Conservation (phyloP, 2,329 filamentous ascomycete species). For the Aspergillus pseudoglaucus region DNA sequence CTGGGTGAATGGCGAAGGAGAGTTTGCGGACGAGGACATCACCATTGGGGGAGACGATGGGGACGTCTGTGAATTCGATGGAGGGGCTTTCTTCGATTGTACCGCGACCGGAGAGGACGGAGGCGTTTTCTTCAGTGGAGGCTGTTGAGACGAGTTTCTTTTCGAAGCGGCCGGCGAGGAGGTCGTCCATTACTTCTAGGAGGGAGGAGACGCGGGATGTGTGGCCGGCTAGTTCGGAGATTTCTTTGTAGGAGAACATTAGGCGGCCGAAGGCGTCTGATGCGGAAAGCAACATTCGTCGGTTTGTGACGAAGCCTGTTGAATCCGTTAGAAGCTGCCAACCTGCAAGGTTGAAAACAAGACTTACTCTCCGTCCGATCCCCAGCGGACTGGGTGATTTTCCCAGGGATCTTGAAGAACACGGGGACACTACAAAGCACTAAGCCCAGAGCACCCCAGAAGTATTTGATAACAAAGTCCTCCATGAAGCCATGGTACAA, state of each 20-base stretch:
- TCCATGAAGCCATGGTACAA: constrained; percentile 99
- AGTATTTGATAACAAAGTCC: constrained; percentile 98
- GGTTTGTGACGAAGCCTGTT: constrained; percentile 80
- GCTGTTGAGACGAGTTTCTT: constrained; percentile 94
- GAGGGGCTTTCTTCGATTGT: constrained; percentile 73
- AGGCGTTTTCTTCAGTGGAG: constrained; percentile 71
- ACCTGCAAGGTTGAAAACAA: not conserved
- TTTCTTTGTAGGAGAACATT: constrained; percentile 97
- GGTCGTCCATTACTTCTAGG: constrained; percentile 89
- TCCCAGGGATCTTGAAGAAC: constrained; percentile 84
- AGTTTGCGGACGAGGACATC: constrained; percentile 82
- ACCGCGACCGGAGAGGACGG: constrained; percentile 75
- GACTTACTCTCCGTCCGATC: constrained; percentile 53
- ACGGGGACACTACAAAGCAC: constrained; percentile 90
- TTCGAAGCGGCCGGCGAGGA: constrained; percentile 82
- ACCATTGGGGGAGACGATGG: constrained; percentile 94
- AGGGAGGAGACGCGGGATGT: constrained; percentile 86
- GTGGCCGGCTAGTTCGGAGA: constrained; percentile 92
- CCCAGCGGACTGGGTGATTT: constrained; percentile 46
- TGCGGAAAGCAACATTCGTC: constrained; percentile 82
- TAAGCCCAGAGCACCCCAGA: constrained; percentile 91
- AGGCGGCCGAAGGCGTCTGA: constrained; percentile 93
- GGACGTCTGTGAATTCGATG: constrained; percentile 81
- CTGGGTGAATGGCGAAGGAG: constrained; percentile 77
- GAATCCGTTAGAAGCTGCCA: not conserved